Conservation (phyloP, 257 asterid species). For the Orobanche coerulescens region DNA sequence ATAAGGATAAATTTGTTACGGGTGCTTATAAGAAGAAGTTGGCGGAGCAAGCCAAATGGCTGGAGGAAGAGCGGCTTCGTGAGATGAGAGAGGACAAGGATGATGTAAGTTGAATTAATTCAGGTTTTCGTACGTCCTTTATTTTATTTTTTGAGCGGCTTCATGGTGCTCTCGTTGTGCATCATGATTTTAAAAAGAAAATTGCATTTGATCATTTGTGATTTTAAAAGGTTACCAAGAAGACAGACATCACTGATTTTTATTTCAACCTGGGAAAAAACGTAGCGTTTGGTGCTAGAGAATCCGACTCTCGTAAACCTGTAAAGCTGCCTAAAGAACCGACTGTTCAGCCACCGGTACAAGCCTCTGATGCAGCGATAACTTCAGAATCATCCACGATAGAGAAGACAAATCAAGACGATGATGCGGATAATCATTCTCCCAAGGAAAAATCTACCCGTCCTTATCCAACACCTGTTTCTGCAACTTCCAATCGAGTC, state of each 20-base stretch:
- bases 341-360: constrained; percentile 27
- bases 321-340: constrained; percentile 34
- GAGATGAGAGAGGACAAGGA: constrained; percentile 71
- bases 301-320: constrained; percentile 34
- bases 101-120: constrained; percentile 44
- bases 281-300: constrained; percentile 75
- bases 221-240: constrained; percentile 73
- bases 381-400: constrained; percentile 30
- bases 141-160: constrained; percentile 7
- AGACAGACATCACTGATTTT: constrained; percentile 69
- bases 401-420: constrained; percentile 27
- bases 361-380: constrained; percentile 27
- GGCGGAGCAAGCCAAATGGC: constrained; percentile 89
- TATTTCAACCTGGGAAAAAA: constrained; percentile 71
- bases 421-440: constrained; percentile 26
- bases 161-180: too few species aligned
- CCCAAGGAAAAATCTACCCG: constrained; percentile 30
- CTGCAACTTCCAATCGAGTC: constrained; percentile 27
- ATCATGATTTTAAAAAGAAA: too few species aligned
- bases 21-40: constrained; percentile 86
- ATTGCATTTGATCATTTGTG: too few species aligned
- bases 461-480: constrained; percentile 26
- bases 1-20: constrained; percentile 76
- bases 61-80: constrained; percentile 83
- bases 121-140: background rate